These are phyloP conservation scores for Penicillium sp. DNA, from an alignment of 2,329 filamentous ascomycete species.

Conservation along the genomic window DNA sequence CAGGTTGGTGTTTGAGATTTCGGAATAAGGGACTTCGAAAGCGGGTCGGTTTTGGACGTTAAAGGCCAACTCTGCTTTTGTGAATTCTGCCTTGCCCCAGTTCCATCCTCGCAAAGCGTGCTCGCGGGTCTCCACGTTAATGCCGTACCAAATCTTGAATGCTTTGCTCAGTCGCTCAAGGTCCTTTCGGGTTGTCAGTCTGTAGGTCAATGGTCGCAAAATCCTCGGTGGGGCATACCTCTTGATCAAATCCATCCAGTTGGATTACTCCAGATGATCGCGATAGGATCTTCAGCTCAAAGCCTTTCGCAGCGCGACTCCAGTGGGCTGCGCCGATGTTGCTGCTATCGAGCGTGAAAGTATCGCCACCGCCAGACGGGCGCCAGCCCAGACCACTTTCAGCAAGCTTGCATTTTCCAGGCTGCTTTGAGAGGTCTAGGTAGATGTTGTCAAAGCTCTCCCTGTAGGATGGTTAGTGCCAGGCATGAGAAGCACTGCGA, in stretches of 20 bases:
- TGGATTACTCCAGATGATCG: slow-evolving; percentile 83
- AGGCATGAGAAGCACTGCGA: not conserved
- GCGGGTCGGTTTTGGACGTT: slow-evolving; percentile 95
- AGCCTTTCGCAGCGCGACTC: slow-evolving; percentile 89
- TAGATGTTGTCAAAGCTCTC: slow-evolving; percentile 98
- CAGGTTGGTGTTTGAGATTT: slow-evolving; percentile 96
- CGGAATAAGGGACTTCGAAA: slow-evolving; percentile 95
- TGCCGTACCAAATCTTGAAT: slow-evolving; percentile 98
- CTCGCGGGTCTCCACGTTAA: slow-evolving; percentile 86
- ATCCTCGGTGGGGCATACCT: slow-evolving; percentile 48
- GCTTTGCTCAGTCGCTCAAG: slow-evolving; percentile 86
- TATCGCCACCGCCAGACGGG: slow-evolving; percentile 78
- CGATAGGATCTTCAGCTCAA: slow-evolving; percentile 87
- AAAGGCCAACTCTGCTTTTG: slow-evolving; percentile 91
- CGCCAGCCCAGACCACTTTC: slow-evolving; percentile 97
- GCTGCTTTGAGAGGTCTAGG: slow-evolving; percentile 88
- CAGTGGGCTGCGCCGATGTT: slow-evolving; percentile 88
- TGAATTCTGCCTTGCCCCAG: slow-evolving; percentile 97
- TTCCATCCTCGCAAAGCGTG: slow-evolving; percentile 97
- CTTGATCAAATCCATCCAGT: slow-evolving; percentile 89
- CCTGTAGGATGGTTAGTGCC: slow-evolving; percentile 41
- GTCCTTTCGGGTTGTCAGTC: slow-evolving; percentile 56
- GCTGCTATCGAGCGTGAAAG: slow-evolving; percentile 85
- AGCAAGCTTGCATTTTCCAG: slow-evolving; percentile 90
- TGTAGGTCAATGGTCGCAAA: slow-evolving; percentile 8